Evolutionary conservation across 768 basidiomycete species (phyloP).

Genomic region (Termitomyces sp.): DNA sequence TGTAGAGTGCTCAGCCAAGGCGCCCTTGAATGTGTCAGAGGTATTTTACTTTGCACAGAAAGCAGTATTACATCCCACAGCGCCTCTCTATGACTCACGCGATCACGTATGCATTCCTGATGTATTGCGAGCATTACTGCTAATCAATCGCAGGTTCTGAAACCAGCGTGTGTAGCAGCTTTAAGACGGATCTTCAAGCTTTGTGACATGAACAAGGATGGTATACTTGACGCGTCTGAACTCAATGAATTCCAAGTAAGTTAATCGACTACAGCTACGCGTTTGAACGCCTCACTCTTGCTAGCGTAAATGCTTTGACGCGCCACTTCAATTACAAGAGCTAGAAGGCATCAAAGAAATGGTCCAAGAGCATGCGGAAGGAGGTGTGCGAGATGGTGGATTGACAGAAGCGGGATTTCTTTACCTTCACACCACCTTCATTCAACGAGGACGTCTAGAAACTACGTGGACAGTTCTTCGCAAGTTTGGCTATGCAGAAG

Average conservation of each 20-base stretch:
- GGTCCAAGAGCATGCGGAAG: conserved; percentile 75
- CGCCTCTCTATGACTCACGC: conserved; percentile 93
- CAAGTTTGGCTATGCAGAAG: conserved; percentile 95
- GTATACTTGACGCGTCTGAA: conserved; percentile 82
- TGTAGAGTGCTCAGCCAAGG: conserved; percentile 92
- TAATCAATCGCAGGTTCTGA: conserved; percentile 58
- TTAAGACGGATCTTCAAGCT: conserved; percentile 93
- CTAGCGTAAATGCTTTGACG: conserved; percentile 92
- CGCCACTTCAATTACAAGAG: conserved; percentile 88
- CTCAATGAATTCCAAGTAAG: conserved; percentile 93
- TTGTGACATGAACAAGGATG: conserved; percentile 93
- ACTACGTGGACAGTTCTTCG: conserved; percentile 97
- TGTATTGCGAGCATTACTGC: conserved; percentile 3
- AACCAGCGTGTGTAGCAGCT: conserved; percentile 86
- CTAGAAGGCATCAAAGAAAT: conserved; percentile 95
- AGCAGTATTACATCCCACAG: conserved; percentile 94
- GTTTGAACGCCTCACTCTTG: conserved; percentile 1
- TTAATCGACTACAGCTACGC: conserved; percentile 10
- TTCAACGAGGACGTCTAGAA: conserved; percentile 90
- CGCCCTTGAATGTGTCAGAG: conserved; percentile 89
- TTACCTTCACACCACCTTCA: conserved; percentile 94
- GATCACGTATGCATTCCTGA: conserved; percentile 64
- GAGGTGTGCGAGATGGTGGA: conserved; percentile 70
- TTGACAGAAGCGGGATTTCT: conserved; percentile 92
- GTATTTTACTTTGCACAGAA: conserved; percentile 99